Conservation (phyloP, 192 early-diverging fungal species). For the Coemansia brasiliensis region DNA sequence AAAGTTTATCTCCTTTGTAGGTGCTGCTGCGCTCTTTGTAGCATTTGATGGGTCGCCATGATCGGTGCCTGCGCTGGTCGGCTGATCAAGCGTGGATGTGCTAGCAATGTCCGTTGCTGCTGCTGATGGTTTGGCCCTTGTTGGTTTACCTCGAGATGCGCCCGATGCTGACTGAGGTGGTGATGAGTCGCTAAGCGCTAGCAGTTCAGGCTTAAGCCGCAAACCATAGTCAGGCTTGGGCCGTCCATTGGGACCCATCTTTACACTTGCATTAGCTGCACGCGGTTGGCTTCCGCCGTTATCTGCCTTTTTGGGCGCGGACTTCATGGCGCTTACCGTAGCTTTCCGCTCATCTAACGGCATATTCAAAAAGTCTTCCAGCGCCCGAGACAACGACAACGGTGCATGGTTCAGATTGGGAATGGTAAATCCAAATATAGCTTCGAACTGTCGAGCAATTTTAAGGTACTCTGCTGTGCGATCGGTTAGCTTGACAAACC, state of each 20-base stretch:
- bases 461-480: conserved; percentile 53
- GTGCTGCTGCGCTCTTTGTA: not conserved
- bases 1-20: conserved; percentile 40
- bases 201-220: conserved; percentile 46
- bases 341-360: conserved; percentile 30
- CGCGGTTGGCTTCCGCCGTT: not conserved
- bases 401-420: conserved; percentile 56
- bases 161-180: conserved; percentile 3
- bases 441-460: conserved; percentile 50
- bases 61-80: not conserved
- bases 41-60: not conserved
- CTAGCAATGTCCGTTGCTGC: too few species aligned
- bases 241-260: conserved; percentile 15
- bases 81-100: conserved; percentile 15
- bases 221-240: conserved; percentile 48
- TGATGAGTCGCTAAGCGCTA: conserved; percentile 18
- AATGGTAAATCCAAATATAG: conserved; percentile 53
- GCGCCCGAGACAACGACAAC: conserved; percentile 50
- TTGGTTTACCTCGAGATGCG: not conserved
- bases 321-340: conserved; percentile 33
- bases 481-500: conserved; percentile 57
- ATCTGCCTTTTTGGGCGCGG: conserved; percentile 17
- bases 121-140: not conserved
- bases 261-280: not conserved
- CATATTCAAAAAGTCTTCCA: conserved; percentile 56